These are phyloP conservation scores for Neonothopanus nambi DNA, from an alignment of 1,284 basidiomycete species.

Conservation along the genomic window DNA sequence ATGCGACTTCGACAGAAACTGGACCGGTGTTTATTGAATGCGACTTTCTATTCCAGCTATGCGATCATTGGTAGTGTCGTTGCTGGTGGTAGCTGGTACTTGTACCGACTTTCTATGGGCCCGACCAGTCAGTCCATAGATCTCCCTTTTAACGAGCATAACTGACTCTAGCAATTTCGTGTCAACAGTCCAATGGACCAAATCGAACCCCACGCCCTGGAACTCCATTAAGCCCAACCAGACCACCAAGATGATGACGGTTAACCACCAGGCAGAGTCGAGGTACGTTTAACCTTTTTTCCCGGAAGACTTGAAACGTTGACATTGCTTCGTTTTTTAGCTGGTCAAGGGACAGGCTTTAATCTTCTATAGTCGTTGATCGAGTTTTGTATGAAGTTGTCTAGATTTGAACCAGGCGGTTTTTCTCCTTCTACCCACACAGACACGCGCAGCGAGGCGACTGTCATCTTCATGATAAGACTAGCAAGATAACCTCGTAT, in stretches of 20 bases:
- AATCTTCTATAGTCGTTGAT: conserved; percentile 1
- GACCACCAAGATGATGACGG: conserved; percentile 24
- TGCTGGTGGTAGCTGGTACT: conserved; percentile 24
- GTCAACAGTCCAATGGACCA: conserved; percentile 26
- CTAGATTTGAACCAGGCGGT: neutral
- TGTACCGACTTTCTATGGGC: conserved; percentile 25
- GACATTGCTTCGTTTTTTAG: conserved; percentile 4
- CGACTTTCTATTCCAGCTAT: conserved; percentile 17
- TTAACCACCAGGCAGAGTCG: conserved; percentile 21
- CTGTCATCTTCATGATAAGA: no score
- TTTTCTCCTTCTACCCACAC: neutral
- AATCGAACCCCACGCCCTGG: conserved; percentile 24
- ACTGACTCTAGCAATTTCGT: neutral
- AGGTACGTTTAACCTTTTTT: conserved; percentile 13
- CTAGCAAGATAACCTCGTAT: neutral
- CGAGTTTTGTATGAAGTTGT: neutral
- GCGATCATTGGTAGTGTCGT: conserved; percentile 21
- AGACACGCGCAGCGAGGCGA: neutral
- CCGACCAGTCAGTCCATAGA: conserved; percentile 23
- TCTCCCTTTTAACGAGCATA: conserved; percentile 9
- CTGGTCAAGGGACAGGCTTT: conserved; percentile 20
- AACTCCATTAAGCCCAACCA: conserved; percentile 25
- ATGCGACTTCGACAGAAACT: no score
- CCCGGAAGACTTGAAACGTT: neutral
- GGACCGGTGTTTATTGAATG: neutral